These are phyloP conservation scores for Anthoceros angustus DNA, from an alignment of 225 moss, liverwort and hornwort species.

Conservation along the genomic window DNA sequence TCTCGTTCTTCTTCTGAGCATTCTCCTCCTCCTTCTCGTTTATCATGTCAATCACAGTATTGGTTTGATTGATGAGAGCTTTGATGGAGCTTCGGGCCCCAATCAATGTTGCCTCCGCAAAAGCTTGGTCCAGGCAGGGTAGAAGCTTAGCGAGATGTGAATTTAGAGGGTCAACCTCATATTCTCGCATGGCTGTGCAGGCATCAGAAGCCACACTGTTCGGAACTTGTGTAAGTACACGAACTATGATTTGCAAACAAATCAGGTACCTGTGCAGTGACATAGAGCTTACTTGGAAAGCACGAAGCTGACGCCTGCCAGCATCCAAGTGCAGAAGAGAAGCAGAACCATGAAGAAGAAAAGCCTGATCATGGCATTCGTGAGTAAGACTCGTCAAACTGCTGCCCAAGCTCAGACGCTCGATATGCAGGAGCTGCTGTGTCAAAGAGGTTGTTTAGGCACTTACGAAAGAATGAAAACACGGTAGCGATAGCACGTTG, in stretches of 20 bases:
- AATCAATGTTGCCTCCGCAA: conserved; percentile 35
- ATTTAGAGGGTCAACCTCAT: conserved; percentile 31
- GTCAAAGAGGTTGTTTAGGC: background rate
- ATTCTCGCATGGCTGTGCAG: conserved; percentile 51
- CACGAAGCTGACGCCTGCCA: conserved; percentile 20
- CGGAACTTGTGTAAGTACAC: background rate
- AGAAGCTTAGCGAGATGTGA: conserved; percentile 40
- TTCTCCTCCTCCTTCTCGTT: conserved; percentile 39
- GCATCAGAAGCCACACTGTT: conserved; percentile 47
- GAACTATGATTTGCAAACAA: too few relatives aligned
- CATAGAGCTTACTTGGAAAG: conserved; percentile 14
- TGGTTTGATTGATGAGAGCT: conserved; percentile 41
- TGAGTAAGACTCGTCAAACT: background rate
- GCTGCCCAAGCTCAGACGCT: background rate
- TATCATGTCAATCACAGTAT: conserved; percentile 43
- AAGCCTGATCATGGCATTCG: conserved; percentile 6
- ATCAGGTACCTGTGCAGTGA: background rate
- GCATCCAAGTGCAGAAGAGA: conserved; percentile 19
- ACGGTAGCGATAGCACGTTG: background rate
- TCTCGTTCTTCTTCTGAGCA: conserved; percentile 14
- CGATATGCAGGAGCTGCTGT: background rate
- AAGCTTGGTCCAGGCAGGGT: conserved; percentile 39
- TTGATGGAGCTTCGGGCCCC: conserved; percentile 66
- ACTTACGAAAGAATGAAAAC: background rate
- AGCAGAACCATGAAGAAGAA: conserved; percentile 12